Evolutionary conservation across 2,329 filamentous ascomycete genomes (phyloP), one percentile per base, ranked within the genome.

Genomic region (Aspergillus terreus): DNA sequence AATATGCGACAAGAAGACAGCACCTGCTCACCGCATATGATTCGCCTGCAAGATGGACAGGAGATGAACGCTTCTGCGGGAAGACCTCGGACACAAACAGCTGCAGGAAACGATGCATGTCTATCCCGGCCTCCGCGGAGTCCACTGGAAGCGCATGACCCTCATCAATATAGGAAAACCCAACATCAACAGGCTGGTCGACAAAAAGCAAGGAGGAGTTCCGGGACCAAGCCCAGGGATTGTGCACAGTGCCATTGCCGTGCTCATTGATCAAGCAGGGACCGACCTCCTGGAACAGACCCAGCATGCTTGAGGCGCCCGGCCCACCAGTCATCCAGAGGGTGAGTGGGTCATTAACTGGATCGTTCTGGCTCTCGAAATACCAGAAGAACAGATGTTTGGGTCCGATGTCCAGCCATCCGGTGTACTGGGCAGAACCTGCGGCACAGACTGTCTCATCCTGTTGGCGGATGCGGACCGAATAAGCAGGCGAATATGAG

Each of bases 51-150:
- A 80, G 72, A 42, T 78, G 73, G 25, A 81, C 32, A 1, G 52
- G 70, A 4, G 73, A 67, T 3, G 66, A 59, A 1, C 68, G 48
- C 15, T 73, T 59, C 7, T 73, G 60, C 0, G 77, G 76, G 48
- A 79, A 79, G 0, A 76, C 69, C 14, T 76, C 67, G 12, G 64
- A 67, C 17, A 76, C 68, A 54, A 79, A 78, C 4, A 78, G 62
- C 54, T 78, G 75, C 46, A 80, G 62, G 54, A 79, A 80, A 33
- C 71, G 61, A 56, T 79, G 73, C 68, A 79, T 75, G 59, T 80
- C 78, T 42, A 70, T 65, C 1, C 76, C 75, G 11, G 72, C 74
- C 1, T 72, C 70, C 32, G 72, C 70, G 11, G 77, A 78, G 45
- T 53, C 21, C 46, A 52, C n/a, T 44, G 55, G 49, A 11, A 52